Base-by-base conservation (phyloP, 2,329 filamentous ascomycete species). In the Cryphonectria carpinicola region DNA sequence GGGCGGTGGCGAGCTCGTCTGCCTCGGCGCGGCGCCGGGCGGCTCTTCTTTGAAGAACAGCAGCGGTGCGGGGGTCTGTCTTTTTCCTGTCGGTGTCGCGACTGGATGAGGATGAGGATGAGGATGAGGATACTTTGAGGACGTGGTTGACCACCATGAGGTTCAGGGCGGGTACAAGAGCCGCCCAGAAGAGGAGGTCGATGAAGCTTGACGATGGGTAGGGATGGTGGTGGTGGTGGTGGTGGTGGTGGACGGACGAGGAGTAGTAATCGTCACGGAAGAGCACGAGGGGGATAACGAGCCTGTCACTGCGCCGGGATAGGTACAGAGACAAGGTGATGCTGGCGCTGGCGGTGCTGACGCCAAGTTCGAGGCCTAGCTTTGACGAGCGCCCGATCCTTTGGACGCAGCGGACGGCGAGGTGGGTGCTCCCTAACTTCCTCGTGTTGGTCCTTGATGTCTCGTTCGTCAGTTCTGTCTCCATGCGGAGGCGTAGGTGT, bases 291-390 rank as follows among this genome's bases (percentile, higher is more conserved):
- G 84, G 84, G 37, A 86, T 65, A 70, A 79, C 80, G 73, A 86
- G 22, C 39, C 67, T 75, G 37, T 79, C 80, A 37, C 84, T 79
- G 1, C 82, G 81, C 1, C 14, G 68, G 7, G 84, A 84, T 82
- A 83, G 84, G 77, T 85, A 84, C 1, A 84, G 75, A 13, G 83
- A 84, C 61, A 85, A 70, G 70, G 84, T 81, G n/a, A 85, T 73
- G 69, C 79, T 81, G 3, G 78, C 76, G 64, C 81, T 81, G 72
- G 79, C 79, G 32, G 32, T 77, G 66, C 80, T 81, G 49, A 85
- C 73, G 22, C 81, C 82, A 17, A 86, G 72, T 70, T 86, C 84
- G 46, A 86, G 76, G 14, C 84, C 84, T 22, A 84, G 72, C 58
- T 79, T 82, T 63, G 83, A 80, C 74, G 82, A 82, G 11, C 78